Conservation (phyloP, 2,329 filamentous ascomycete species). For the Boeremia lycopersici region DNA sequence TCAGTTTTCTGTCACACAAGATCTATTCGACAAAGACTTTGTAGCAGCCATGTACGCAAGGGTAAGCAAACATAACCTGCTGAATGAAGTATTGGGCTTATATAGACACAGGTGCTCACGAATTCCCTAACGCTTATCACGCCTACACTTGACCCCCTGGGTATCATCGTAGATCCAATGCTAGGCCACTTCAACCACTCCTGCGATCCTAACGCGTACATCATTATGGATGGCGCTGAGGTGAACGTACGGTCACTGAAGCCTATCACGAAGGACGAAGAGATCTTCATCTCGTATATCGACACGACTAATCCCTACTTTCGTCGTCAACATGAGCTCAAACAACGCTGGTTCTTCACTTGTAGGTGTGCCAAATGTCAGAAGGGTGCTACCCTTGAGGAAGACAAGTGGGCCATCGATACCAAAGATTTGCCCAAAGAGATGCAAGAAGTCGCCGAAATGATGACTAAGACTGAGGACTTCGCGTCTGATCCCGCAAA, state of each 20-base stretch:
- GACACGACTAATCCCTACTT: slow-evolving; percentile 60
- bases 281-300: slow-evolving; percentile 67
- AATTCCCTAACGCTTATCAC: slow-evolving; percentile 65
- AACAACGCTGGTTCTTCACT: slow-evolving; percentile 62
- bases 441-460: slow-evolving; percentile 30
- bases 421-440: slow-evolving; percentile 35
- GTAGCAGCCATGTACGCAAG: slow-evolving; percentile 53
- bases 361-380: slow-evolving; percentile 62
- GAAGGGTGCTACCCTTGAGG: slow-evolving; percentile 39
- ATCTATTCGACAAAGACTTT: slow-evolving; percentile 50
- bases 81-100: slow-evolving; percentile 24
- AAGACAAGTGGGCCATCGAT: slow-evolving; percentile 51
- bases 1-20: slow-evolving; percentile 56
- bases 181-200: slow-evolving; percentile 65
- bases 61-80: slow-evolving; percentile 30
- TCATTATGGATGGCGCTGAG: slow-evolving; percentile 61
- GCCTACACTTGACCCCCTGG: slow-evolving; percentile 62
- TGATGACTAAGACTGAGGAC: slow-evolving; percentile 21
- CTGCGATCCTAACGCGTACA: slow-evolving; percentile 64
- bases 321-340: slow-evolving; percentile 60
- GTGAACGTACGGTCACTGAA: slow-evolving; percentile 59
- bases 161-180: slow-evolving; percentile 63
- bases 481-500: slow-evolving; percentile 29
- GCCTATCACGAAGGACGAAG: slow-evolving; percentile 60
- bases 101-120: slow-evolving; percentile 51